phyloP scores from a whole-genome alignment of 2,329 filamentous ascomycete species.

The Fusarium siculi region DNA sequence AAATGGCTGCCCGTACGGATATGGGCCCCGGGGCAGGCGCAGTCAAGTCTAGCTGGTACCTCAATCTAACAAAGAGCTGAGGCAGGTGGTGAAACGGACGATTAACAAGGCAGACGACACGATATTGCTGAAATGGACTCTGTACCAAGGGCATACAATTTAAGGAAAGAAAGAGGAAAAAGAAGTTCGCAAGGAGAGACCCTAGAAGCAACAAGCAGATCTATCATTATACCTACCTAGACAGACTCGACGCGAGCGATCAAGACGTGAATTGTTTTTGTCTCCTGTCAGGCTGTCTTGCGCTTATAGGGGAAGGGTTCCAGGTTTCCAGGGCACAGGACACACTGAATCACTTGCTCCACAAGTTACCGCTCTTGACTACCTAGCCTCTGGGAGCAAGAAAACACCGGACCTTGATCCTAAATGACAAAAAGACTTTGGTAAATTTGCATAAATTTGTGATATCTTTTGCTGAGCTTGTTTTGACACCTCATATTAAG shows the following conservation, averaged over 20 bases:
- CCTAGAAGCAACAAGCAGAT: background rate
- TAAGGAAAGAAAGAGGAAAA: background rate
- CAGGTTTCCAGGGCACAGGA: background rate
- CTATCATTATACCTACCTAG: background rate
- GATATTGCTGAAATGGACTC: background rate
- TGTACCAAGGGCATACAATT: background rate
- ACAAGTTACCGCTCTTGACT: background rate
- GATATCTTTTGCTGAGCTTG: no score
- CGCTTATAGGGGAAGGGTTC: background rate
- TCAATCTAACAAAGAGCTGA: constrained; percentile 13
- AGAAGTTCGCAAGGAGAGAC: background rate
- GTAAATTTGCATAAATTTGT: no score
- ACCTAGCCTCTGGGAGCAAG: no score
- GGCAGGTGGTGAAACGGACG: constrained; percentile 4
- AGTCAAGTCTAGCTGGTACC: background rate
- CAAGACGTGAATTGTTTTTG: constrained; percentile 4
- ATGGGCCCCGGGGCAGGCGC: constrained; percentile 7
- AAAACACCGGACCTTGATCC: no score
- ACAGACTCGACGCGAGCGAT: background rate
- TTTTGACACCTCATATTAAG: no score
- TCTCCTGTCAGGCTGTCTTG: background rate
- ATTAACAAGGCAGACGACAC: constrained; percentile 1
- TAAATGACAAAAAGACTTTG: no score
- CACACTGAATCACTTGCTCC: constrained; percentile 20
- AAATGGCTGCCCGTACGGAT: constrained; percentile 1